Conservation (phyloP, 2,329 filamentous ascomycete species). For the Aureobasidium vineae region DNA sequence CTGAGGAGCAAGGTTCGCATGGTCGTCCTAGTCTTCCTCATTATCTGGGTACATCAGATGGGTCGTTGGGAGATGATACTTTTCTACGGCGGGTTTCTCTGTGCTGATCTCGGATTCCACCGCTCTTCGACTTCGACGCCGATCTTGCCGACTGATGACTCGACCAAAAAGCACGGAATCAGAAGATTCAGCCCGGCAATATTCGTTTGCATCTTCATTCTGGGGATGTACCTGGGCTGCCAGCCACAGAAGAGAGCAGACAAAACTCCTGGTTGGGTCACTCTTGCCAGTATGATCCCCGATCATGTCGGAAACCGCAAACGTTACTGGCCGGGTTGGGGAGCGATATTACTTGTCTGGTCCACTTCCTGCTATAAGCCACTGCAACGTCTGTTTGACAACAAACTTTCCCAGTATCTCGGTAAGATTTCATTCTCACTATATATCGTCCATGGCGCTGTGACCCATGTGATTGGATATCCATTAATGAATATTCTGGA, state of each 20-base stretch:
- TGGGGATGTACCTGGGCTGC: slow-evolving; percentile 1
- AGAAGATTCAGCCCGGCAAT: background rate
- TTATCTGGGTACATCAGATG: slow-evolving; percentile 45
- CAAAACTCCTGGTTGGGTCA: slow-evolving; percentile 7
- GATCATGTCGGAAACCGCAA: background rate
- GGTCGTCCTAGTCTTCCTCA: slow-evolving; percentile 44
- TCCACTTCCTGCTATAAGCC: background rate
- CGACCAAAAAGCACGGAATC: background rate
- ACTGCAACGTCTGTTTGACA: slow-evolving; percentile 54
- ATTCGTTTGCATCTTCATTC: background rate
- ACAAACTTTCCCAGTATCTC: slow-evolving; percentile 54
- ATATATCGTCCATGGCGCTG: slow-evolving; percentile 61
- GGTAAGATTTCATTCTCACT: slow-evolving; percentile 61
- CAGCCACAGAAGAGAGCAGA: background rate
- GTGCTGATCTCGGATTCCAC: slow-evolving; percentile 56
- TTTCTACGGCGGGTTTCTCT: slow-evolving; percentile 54
- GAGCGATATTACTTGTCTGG: slow-evolving; percentile 11
- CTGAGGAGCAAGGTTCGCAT: slow-evolving; percentile 38
- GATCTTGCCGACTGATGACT: background rate
- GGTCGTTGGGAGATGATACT: slow-evolving; percentile 57
- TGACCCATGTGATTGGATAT: slow-evolving; percentile 52
- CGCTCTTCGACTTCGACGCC: background rate
- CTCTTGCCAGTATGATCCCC: slow-evolving; percentile 1
- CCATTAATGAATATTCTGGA: slow-evolving; percentile 41
- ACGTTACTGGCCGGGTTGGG: slow-evolving; percentile 19